Base-by-base conservation (phyloP, 345 rosid genomes). In the Eucalyptus microcorys region DNA sequence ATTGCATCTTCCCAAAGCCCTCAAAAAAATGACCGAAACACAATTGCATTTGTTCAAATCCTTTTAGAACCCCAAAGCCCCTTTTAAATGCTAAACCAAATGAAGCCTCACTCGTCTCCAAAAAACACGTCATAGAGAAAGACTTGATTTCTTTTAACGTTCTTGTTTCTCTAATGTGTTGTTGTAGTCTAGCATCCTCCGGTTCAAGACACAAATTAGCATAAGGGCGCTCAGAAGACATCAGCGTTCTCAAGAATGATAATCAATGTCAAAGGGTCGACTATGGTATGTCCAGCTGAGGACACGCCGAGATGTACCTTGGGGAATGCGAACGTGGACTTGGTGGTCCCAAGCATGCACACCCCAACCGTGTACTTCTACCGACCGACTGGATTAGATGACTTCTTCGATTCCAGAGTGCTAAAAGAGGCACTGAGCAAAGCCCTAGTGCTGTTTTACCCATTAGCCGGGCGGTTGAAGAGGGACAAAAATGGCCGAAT, bases 351-450 rank as follows among this genome's bases (percentile, higher is more conserved):
- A 7, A 93, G 97, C 83, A 94, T 96, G 92, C 99, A 97, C 90
- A 96, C 99, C 30, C 98, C 99, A 2, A 96, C 98, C 89, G 99
- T 97, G 32, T 97, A 97, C 94, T 96, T 97, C 92, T 97, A 96
- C 92, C 88, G 98, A 87, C 96, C 98, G 13, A 92, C 93, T 1
- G 95, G 95, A 6, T 91, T 94, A 8, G 26, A 93, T 64, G 92
- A 96, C 89, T 97, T 95, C 94, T 97, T 97, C 84, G 96, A 96
- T 45, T 90, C 96, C 6, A 48, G 64, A 83, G 90, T 94, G 64
- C 92, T 97, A 87, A 96, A 95, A 92, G 95, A 90, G 45, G 96
- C 98, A 7, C 93, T 97, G 34, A 88, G 95, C 90, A 95, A 92
- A 94, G 96, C 96, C 4, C 92, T 97, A 14, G 95, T 96, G 85